Evolutionary conservation across 805 yeast species (phyloP).

Genomic region (Ogataea paraovalis): DNA sequence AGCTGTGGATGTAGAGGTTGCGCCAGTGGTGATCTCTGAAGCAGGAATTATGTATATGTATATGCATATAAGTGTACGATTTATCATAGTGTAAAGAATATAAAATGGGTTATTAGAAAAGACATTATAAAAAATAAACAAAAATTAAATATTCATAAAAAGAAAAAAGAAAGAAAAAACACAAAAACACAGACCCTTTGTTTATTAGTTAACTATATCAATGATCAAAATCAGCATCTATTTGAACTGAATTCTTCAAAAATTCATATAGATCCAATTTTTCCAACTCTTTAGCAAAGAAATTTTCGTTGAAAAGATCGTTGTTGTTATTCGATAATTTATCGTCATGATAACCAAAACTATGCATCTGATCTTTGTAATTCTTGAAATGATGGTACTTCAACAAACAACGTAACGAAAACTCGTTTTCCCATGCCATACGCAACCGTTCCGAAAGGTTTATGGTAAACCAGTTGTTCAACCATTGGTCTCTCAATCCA

Average conservation of each 20-base stretch:
- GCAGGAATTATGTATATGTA: neutral
- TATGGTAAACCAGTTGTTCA: slow-evolving; percentile 72
- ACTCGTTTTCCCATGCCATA: slow-evolving; percentile 80
- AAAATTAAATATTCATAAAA: neutral
- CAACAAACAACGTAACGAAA: slow-evolving; percentile 71
- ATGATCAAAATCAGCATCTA: slow-evolving; percentile 1
- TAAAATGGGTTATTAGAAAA: no score
- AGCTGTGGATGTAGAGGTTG: slow-evolving; percentile 88
- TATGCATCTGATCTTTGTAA: slow-evolving; percentile 49
- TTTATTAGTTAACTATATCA: no score
- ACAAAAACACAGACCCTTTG: neutral
- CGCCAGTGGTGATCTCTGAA: slow-evolving; percentile 58
- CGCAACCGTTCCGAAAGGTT: slow-evolving; percentile 72
- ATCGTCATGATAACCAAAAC: slow-evolving; percentile 50
- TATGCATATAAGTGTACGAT: no score
- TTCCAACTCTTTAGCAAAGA: neutral
- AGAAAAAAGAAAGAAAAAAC: neutral
- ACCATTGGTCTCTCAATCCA: slow-evolving; percentile 80
- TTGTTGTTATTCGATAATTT: slow-evolving; percentile 1
- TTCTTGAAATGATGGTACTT: slow-evolving; percentile 69
- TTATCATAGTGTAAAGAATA: no score
- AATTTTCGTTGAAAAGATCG: slow-evolving; percentile 14
- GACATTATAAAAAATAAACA: neutral
- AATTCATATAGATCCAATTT: slow-evolving; percentile 1
- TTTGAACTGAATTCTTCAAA: slow-evolving; percentile 10